phyloP scores from a whole-genome alignment of 306 rosid species.

The Adenanthera pavonina region DNA sequence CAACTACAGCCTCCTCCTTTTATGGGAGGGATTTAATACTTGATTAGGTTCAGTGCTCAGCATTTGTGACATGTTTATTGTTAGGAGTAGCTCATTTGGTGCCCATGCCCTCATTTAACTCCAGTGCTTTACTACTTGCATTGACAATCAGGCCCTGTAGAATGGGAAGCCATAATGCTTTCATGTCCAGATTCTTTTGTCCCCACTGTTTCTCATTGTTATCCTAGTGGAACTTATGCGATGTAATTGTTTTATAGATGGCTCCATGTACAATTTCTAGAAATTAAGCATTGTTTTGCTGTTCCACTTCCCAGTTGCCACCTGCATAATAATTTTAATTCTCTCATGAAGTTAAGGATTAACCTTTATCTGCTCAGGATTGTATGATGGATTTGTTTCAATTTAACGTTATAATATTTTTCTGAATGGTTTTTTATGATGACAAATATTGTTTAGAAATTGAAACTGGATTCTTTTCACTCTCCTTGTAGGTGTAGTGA shows the following conservation, averaged over 20 bases:
- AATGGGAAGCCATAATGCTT: conserved; percentile 11
- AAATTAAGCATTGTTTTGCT: conserved; percentile 28
- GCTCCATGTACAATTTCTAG: background rate
- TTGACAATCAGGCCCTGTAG: conserved; percentile 1
- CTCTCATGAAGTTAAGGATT: conserved; percentile 36
- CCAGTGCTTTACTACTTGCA: background rate
- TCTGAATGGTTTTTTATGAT: conserved; percentile 18
- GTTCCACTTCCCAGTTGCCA: conserved; percentile 32
- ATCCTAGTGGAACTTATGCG: background rate
- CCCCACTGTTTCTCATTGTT: background rate
- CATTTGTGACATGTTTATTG: conserved; percentile 7
- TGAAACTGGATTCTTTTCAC: conserved; percentile 37
- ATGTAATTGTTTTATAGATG: background rate
- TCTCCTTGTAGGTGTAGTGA: conserved; percentile 71
- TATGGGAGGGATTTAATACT: background rate
- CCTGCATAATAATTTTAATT: conserved; percentile 44
- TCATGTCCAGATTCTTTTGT: background rate
- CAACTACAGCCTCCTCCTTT: background rate
- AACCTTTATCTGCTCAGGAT: conserved; percentile 36
- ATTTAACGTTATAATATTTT: conserved; percentile 50
- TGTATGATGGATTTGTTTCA: conserved; percentile 49
- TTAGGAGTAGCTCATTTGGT: conserved; percentile 14
- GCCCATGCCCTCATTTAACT: conserved; percentile 8
- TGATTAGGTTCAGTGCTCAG: background rate
- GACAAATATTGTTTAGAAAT: conserved; percentile 21